phyloP scores from a whole-genome alignment of 2,329 filamentous ascomycete genomes.

The Diaporthe eres region DNA sequence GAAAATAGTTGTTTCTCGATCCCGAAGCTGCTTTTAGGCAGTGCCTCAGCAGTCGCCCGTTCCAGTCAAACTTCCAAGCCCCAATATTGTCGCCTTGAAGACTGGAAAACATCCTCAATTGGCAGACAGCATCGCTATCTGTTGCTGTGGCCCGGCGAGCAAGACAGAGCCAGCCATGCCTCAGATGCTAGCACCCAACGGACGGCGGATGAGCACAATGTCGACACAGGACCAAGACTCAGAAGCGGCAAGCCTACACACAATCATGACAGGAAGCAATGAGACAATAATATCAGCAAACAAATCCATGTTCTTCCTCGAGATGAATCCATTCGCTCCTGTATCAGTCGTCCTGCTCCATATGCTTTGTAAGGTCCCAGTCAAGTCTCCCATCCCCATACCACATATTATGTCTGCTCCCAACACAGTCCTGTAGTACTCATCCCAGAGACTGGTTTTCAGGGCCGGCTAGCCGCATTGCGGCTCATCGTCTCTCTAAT shows the following conservation, averaged over 20 bases:
- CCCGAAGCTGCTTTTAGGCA: neutral
- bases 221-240: constrained; percentile 2
- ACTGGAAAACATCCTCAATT: neutral
- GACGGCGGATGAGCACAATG: constrained; percentile 23
- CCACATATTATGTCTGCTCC: neutral
- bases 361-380: constrained; percentile 54
- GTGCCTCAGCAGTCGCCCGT: neutral
- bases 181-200: neutral
- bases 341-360: constrained; percentile 62
- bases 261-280: constrained; percentile 28
- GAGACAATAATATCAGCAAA: constrained; percentile 22
- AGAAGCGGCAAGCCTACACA: constrained; percentile 24
- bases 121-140: too few species aligned
- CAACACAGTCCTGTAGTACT: neutral
- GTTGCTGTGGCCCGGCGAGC: neutral
- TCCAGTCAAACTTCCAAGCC: neutral
- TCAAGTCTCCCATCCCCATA: neutral
- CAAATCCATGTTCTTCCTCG: constrained; percentile 40
- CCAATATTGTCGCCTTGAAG: neutral
- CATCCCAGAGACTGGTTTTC: neutral
- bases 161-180: neutral
- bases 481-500: too few species aligned
- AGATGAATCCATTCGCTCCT: constrained; percentile 39
- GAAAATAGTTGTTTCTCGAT: too few species aligned
- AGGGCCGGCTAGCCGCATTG: neutral